A percentile compares a stretch with the other conserved stretches of the same genome.
Evolutionary conservation across 1,139 yeast genomes (phyloP).

Genomic region (Petasospora fabianii): DNA sequence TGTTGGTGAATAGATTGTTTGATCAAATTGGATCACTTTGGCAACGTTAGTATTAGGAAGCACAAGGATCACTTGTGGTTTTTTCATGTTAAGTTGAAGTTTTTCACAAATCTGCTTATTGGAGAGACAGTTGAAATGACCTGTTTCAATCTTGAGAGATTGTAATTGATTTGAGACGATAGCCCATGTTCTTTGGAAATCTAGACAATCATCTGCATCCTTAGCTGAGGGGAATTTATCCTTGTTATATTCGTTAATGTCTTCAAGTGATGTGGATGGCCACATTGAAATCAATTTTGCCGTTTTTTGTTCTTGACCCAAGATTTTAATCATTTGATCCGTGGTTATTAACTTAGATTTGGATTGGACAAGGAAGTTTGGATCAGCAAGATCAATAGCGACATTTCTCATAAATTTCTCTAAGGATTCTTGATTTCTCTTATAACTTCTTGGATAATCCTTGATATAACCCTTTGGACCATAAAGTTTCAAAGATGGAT

Average conservation of each 20-base stretch:
- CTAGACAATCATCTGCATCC: conserved; percentile 50
- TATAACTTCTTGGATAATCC: conserved; percentile 43
- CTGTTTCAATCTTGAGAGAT: conserved; percentile 41
- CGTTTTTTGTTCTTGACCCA: conserved; percentile 43
- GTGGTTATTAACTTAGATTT: conserved; percentile 31
- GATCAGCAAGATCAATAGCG: conserved; percentile 43
- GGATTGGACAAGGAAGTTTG: conserved; percentile 27
- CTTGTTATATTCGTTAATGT: conserved; percentile 33
- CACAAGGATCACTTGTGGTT: conserved; percentile 37
- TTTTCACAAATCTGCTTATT: conserved; percentile 48
- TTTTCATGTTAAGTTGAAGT: conserved; percentile 35
- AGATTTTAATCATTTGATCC: conserved; percentile 38
- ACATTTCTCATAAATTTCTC: conserved; percentile 51
- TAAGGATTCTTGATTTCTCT: conserved; percentile 46
- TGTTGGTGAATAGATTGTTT: conserved; percentile 17
- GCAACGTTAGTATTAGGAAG: conserved; percentile 35
- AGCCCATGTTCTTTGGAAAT: conserved; percentile 55
- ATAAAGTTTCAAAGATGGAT: conserved; percentile 60
- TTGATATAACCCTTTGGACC: conserved; percentile 44
- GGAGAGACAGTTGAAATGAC: conserved; percentile 56
- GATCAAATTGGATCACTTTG: conserved; percentile 31
- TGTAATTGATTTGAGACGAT: conserved; percentile 46
- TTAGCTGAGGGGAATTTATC: conserved; percentile 37
- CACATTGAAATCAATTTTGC: conserved; percentile 62
- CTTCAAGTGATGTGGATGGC: conserved; percentile 48